Base-by-base conservation (phyloP, 768 basidiomycete species). In the Suillus ampliporus region DNA sequence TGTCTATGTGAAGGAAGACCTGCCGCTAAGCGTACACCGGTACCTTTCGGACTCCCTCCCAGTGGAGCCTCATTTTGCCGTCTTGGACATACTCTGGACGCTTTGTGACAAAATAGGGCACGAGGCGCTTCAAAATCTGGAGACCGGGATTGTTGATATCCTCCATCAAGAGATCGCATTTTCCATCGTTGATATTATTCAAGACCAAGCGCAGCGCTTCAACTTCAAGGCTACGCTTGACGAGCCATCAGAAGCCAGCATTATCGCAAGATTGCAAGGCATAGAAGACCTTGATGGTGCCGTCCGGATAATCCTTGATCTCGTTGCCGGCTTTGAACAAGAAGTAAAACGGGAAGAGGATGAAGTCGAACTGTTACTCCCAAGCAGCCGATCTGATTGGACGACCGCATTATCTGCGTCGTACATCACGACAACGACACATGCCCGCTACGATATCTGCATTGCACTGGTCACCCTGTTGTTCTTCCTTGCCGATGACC, bases 101-200 rank as follows among this genome's bases (percentile, higher is more conserved):
- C 73, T 92, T 60, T 84, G 86, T 54, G 76, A 78, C 61, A 85
- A 82, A 68, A 72, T 91, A n/a, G 89, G 86, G 7, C 82, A 84
- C 11, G 84, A 83, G 54, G 75, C 82, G 38, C 80, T 89, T 68
- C 78, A 83, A 15, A 79, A 77, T 40, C 69, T 92, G 64, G 91
- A 94, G 70, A 79, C 72, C 60, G 80, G 84, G 57, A 74, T 90
- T 17, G 73, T 84, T 38, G 88, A 89, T 64, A 81, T 91, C 60
- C 75, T 90, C 59, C 89, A 87, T 60, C 91, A 94, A 72, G 91
- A 94, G 69, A 85, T 87, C 37, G 89, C 89, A 0, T 93, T 91
- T 74, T 86, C 90, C 2, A 89, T 90, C 64, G 82, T 84, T 9
- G 92, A 95, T 64, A 87, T 94, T 53, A 74, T 93, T 19, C 82